Evolutionary conservation across 768 basidiomycete genomes (phyloP).

Genomic region (Rhizopogon salebrosus): DNA sequence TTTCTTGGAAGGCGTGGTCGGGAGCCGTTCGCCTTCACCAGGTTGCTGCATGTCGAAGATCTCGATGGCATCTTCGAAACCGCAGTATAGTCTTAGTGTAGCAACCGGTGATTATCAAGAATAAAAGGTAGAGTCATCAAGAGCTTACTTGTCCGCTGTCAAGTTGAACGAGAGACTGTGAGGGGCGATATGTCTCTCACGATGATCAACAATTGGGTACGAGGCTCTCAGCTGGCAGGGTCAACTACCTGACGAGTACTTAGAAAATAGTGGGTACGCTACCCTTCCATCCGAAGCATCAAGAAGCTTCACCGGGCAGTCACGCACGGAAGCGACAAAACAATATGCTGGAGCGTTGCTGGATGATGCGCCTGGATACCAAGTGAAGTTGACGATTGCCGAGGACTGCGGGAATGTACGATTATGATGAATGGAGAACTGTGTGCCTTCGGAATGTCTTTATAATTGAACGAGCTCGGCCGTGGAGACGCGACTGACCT

Average conservation of each 20-base stretch:
- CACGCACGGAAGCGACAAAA: slow-evolving; percentile 78
- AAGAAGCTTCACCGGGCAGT: slow-evolving; percentile 79
- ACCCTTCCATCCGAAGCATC: slow-evolving; percentile 79
- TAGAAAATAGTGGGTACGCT: slow-evolving; percentile 14
- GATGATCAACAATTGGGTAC: slow-evolving; percentile 88
- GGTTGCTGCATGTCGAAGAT: slow-evolving; percentile 74
- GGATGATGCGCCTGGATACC: slow-evolving; percentile 77
- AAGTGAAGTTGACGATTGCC: slow-evolving; percentile 72
- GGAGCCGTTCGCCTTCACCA: slow-evolving; percentile 66
- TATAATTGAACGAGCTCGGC: not conserved
- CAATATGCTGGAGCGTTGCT: slow-evolving; percentile 64
- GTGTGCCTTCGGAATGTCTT: not conserved
- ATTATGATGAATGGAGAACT: slow-evolving; percentile 5
- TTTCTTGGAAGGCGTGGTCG: slow-evolving; percentile 68
- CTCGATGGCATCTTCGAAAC: slow-evolving; percentile 82
- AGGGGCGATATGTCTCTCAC: slow-evolving; percentile 88
- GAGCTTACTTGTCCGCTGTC: slow-evolving; percentile 54
- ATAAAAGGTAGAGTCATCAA: not conserved
- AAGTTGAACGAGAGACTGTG: slow-evolving; percentile 78
- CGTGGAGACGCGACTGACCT: not conserved
- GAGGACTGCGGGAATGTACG: slow-evolving; percentile 48
- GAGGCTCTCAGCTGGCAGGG: slow-evolving; percentile 74
- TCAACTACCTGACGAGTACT: not conserved
- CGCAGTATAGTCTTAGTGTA: slow-evolving; percentile 71
- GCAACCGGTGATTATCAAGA: not conserved